Evolutionary conservation across 2,329 filamentous ascomycete species (phyloP).

Genomic region (Diaporthe citrichinensis): DNA sequence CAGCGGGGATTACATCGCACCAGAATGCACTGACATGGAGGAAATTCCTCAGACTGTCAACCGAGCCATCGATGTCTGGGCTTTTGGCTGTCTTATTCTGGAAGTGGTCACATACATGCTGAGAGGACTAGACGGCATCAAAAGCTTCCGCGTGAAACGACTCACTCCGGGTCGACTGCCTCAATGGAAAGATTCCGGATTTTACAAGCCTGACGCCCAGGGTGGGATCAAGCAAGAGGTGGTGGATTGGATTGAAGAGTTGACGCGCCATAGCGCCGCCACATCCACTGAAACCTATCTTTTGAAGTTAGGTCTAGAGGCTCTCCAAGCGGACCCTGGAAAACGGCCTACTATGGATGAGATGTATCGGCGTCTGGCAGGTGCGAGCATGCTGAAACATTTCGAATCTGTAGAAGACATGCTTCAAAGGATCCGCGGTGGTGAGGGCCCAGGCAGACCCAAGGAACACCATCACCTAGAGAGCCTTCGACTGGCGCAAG

Average conservation of each 20-base stretch:
- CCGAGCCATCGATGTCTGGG: slow-evolving; percentile 10
- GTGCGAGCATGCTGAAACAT: not conserved
- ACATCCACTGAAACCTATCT: not conserved
- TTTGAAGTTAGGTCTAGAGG: not conserved
- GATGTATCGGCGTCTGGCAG: not conserved
- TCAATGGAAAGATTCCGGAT: not conserved
- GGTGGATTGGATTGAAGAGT: not conserved
- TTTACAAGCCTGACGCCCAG: not conserved
- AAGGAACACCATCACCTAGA: not conserved
- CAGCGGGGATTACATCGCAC: slow-evolving; percentile 6
- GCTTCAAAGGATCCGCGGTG: not conserved
- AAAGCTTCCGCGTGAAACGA: not conserved
- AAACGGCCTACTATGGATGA: slow-evolving; percentile 12
- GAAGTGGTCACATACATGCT: slow-evolving; percentile 8
- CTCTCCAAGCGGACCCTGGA: not conserved
- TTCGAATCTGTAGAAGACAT: not conserved
- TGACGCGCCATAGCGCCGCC: not conserved
- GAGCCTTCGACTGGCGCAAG: not conserved
- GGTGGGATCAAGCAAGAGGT: slow-evolving; percentile 6
- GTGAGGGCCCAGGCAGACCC: not conserved
- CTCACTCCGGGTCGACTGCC: not conserved
- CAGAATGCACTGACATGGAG: slow-evolving; percentile 19
- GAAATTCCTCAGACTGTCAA: slow-evolving; percentile 7
- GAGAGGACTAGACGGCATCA: not conserved
- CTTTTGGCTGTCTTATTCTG: slow-evolving; percentile 10